Conservation (phyloP, 139 green algal species). For the Chlamydomonas urium region DNA sequence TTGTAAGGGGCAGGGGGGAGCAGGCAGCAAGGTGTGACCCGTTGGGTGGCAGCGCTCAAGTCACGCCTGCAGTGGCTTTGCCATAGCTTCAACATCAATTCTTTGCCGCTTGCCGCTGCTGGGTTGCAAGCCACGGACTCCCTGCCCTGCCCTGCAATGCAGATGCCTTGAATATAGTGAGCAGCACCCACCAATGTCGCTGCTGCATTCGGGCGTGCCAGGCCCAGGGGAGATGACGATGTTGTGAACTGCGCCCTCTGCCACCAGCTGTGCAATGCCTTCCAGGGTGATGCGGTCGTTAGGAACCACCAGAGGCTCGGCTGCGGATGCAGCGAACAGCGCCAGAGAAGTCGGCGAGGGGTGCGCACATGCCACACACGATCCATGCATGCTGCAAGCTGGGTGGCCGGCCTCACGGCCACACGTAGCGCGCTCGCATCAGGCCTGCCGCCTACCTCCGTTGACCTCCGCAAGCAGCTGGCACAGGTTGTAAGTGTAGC, state of each 20-base stretch:
- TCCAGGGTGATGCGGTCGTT: slow-evolving; percentile 74
- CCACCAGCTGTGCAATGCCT: slow-evolving; percentile 30
- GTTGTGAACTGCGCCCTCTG: slow-evolving; percentile 49
- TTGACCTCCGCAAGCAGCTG: slow-evolving; percentile 81
- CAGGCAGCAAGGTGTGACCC: too few species aligned
- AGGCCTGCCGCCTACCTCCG: slow-evolving; percentile 76
- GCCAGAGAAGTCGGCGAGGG: background rate
- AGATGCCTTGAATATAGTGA: background rate
- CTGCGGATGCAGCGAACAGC: slow-evolving; percentile 34
- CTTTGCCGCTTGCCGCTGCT: too few species aligned
- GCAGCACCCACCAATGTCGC: slow-evolving; percentile 68
- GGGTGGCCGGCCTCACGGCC: background rate
- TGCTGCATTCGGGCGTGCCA: slow-evolving; percentile 63
- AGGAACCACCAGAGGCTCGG: slow-evolving; percentile 64
- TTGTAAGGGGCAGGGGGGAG: background rate
- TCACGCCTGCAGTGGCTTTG: too few species aligned
- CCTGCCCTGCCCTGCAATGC: background rate
- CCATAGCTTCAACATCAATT: too few species aligned
- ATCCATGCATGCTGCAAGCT: background rate
- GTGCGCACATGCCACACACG: background rate
- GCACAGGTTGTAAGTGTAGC: slow-evolving; percentile 97
- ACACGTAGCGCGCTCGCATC: too few species aligned
- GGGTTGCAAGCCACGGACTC: too few species aligned
- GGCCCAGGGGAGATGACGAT: slow-evolving; percentile 96
- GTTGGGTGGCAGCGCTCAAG: too few species aligned